Base-by-base conservation (phyloP, 768 basidiomycete genomes). In the Nidularia pulvinata region DNA sequence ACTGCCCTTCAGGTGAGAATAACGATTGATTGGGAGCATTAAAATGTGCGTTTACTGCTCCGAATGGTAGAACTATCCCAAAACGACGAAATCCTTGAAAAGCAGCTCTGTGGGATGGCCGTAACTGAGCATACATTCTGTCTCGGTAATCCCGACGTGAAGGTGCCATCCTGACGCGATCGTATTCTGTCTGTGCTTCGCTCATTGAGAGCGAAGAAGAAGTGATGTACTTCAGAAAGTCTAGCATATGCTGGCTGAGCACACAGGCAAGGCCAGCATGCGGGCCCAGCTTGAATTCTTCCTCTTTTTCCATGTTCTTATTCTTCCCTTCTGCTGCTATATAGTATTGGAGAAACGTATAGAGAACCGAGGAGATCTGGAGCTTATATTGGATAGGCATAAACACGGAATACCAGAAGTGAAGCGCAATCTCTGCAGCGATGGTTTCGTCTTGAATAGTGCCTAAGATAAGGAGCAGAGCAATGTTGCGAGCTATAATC, bases 11-110 rank as follows among this genome's bases (percentile, higher is more conserved):
- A 1, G 55, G 55, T 2, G 69, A 67, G 52, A 80, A 79, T 9
- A 82, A 66, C 6, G 70, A 75, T 0, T 58, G 49, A 47, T 81
- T 82, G 0, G 74, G 68, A 0, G 46, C 50, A 47, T 73, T 75
- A 55, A 74, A 80, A 53, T 77, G 69, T 0, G 69, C 68, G 33
- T 69, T 70, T 6, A 61, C 35, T 2, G 76, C 76, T 7, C 77
- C 79, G 48, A 80, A 78, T 7, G 79, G 81, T n/a, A 80, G 65
- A n/a, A 82, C 39, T 14, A 81, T 57, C 5, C 80, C 80, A 44
- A 66, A 70, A 14, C 67, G 57, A 30, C 71, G 71, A 55, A 65
- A 79, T 34, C 72, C 60, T 33, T 71, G 52, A 54, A 73, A 70
- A 13, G 80, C 73, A 9, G 76, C 64, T 11, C 80, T 76, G 57